Evolutionary conservation across 306 rosid genomes (phyloP).

Genomic region (Albizia julibrissin): DNA sequence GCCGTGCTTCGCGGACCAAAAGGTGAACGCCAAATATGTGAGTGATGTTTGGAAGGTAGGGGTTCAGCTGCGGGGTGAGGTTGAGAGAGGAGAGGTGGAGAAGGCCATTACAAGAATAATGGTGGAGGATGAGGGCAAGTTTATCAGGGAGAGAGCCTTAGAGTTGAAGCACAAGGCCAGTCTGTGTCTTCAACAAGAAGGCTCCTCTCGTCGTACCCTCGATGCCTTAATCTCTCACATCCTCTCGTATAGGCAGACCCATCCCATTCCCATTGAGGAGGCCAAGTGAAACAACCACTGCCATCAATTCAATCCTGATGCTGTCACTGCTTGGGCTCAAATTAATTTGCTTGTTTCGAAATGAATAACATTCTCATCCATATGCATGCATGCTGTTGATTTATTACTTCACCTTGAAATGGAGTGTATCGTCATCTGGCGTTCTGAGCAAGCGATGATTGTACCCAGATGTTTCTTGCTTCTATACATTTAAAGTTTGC

Average conservation of each 20-base stretch:
- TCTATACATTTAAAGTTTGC: no score
- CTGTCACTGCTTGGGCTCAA: no score
- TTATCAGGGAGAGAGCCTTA: neutral
- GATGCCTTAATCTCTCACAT: neutral
- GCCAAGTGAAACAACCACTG: neutral
- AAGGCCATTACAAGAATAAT: neutral
- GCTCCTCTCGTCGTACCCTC: neutral
- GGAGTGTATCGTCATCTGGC: neutral
- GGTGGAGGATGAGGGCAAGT: conserved; percentile 4
- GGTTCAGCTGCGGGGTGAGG: neutral
- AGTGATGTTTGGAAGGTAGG: conserved; percentile 5
- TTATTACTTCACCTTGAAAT: neutral
- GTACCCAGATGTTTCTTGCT: no score
- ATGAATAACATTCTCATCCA: no score
- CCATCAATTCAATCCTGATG: neutral
- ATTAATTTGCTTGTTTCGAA: no score
- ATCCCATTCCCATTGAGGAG: neutral
- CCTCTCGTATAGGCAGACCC: neutral
- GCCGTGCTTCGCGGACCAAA: neutral
- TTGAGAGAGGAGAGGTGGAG: neutral
- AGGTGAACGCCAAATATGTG: conserved; percentile 1
- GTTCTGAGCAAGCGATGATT: no score
- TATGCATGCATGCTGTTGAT: no score
- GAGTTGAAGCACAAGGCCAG: neutral
- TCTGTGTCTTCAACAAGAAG: neutral